Evolutionary conservation across 2,329 filamentous ascomycete genomes (phyloP).

Genomic region (Pseudogymnoascus destructans): DNA sequence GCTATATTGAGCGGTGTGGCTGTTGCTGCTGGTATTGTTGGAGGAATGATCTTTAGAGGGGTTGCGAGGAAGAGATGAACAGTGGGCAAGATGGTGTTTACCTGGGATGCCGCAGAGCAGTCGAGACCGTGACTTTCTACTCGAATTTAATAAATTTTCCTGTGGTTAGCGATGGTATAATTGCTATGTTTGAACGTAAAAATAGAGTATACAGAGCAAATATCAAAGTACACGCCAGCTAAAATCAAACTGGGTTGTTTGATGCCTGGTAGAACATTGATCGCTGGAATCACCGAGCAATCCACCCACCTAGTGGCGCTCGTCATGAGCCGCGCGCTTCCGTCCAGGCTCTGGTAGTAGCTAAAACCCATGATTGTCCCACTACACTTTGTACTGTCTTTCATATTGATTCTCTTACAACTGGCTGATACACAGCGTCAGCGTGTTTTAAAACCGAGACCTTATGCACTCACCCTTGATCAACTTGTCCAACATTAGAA

Average conservation of each 20-base stretch:
- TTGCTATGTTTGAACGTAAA: background rate
- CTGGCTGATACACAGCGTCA: slow-evolving; percentile 3
- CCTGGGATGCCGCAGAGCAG: background rate
- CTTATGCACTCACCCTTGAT: background rate
- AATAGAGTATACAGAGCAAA: background rate
- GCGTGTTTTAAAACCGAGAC: background rate
- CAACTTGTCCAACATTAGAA: background rate
- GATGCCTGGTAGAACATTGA: background rate
- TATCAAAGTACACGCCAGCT: background rate
- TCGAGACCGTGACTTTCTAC: background rate
- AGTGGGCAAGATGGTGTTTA: background rate
- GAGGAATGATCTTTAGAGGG: slow-evolving; percentile 72
- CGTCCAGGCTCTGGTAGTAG: background rate
- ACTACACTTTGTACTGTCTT: background rate
- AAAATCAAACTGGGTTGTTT: background rate
- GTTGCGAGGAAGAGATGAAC: slow-evolving; percentile 40
- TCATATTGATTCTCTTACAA: background rate
- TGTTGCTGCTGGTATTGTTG: slow-evolving; percentile 84
- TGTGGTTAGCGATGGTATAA: background rate
- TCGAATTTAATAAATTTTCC: background rate
- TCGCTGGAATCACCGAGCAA: background rate
- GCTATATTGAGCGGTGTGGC: slow-evolving; percentile 90
- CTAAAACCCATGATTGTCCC: slow-evolving; percentile 1
- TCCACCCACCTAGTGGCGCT: background rate
- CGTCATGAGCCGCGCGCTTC: slow-evolving; percentile 7